phyloP scores from a whole-genome alignment of 2,329 filamentous ascomycete genomes.

The Hyphodiscus sp. region DNA sequence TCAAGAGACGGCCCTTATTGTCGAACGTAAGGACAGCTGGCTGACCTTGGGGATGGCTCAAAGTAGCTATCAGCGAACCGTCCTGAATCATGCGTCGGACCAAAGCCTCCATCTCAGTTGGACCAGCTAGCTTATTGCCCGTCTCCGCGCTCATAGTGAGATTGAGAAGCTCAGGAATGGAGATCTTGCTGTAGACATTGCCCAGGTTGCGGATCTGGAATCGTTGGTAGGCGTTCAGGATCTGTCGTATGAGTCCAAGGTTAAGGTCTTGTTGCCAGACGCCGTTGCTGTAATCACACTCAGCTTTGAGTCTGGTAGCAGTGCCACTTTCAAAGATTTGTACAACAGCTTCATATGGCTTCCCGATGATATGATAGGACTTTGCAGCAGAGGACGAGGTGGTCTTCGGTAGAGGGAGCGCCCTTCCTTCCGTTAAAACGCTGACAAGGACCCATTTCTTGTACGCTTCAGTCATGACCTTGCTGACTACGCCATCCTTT shows the following conservation, averaged over 20 bases:
- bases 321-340: constrained; percentile 58
- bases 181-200: constrained; percentile 59
- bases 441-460: constrained; percentile 83
- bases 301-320: constrained; percentile 53
- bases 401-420: constrained; percentile 47
- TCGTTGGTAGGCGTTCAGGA: constrained; percentile 64
- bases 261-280: constrained; percentile 71
- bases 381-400: constrained; percentile 48
- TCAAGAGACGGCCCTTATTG: constrained; percentile 35
- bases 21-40: constrained; percentile 47
- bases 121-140: constrained; percentile 36
- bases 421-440: constrained; percentile 62
- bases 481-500: constrained; percentile 56
- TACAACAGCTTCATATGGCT: constrained; percentile 65
- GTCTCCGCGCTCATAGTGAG: constrained; percentile 50
- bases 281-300: constrained; percentile 51
- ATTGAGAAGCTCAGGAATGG: constrained; percentile 45
- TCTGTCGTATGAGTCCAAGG: constrained; percentile 60
- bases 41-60: constrained; percentile 39
- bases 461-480: constrained; percentile 81
- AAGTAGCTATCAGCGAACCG: constrained; percentile 45
- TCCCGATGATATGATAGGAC: constrained; percentile 51
- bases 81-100: constrained; percentile 49
- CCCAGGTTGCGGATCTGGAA: constrained; percentile 70
- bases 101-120: constrained; percentile 38